Percentiles rank a stretch among this genome's conserved stretches.
phyloP scores from a whole-genome alignment of 2,329 filamentous ascomycete genomes.

The Fusarium sp. region DNA sequence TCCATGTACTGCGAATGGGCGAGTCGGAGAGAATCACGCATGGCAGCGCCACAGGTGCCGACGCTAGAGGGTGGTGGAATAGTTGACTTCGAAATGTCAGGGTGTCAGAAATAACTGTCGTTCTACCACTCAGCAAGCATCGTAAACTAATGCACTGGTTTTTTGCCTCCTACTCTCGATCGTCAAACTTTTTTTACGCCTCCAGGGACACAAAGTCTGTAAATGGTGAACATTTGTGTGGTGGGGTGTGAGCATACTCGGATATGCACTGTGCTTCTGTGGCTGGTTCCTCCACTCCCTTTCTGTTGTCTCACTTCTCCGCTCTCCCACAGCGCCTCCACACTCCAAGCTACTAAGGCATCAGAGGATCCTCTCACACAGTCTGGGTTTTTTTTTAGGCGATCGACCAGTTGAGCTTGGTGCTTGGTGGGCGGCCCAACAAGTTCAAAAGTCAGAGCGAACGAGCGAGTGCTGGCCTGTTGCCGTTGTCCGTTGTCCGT shows the following conservation, averaged over 20 bases:
- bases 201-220: not conserved
- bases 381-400: slow-evolving; percentile 41
- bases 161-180: not conserved
- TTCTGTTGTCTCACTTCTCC: slow-evolving; percentile 44
- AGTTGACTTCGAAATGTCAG: not conserved
- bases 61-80: not conserved
- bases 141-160: not conserved
- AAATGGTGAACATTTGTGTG: slow-evolving; percentile 1
- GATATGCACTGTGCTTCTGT: slow-evolving; percentile 30
- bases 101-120: not conserved
- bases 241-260: not conserved
- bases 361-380: slow-evolving; percentile 41
- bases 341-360: slow-evolving; percentile 29
- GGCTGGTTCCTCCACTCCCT: slow-evolving; percentile 32
- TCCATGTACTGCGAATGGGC: slow-evolving; percentile 31
- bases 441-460: slow-evolving; percentile 42
- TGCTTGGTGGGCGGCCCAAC: slow-evolving; percentile 49
- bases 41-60: slow-evolving; percentile 32
- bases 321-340: slow-evolving; percentile 42
- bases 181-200: not conserved
- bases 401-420: slow-evolving; percentile 47
- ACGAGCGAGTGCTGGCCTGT: not conserved
- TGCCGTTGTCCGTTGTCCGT: slow-evolving; percentile 5
- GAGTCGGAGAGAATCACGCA: slow-evolving; percentile 32
- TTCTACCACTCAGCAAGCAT: not conserved